Conservation (phyloP, 2,329 filamentous ascomycete species). For the Ophiostoma himal-ulmi region DNA sequence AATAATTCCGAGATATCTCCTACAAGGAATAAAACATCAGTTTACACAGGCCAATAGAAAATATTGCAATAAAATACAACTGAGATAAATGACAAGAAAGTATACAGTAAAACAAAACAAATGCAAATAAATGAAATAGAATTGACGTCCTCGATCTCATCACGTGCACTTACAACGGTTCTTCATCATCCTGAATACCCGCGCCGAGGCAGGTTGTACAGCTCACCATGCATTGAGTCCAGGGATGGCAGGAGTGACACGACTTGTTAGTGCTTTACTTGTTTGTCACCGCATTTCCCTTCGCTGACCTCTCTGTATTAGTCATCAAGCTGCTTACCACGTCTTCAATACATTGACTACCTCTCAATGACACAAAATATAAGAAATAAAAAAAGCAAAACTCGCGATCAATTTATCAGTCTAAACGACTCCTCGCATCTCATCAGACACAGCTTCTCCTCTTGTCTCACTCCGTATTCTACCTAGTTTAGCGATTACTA, state of each 20-base stretch:
- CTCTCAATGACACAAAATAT: not conserved
- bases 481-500: not conserved
- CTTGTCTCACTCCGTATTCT: not conserved
- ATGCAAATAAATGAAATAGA: not conserved
- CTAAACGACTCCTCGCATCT: not conserved
- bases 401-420: not conserved
- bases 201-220: slow-evolving; percentile 10
- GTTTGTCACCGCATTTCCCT: not conserved
- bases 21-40: not conserved
- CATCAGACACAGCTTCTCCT: not conserved
- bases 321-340: not conserved
- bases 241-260: not conserved
- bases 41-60: not conserved
- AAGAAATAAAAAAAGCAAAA: not conserved
- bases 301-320: not conserved
- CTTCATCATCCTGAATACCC: not conserved
- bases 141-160: not conserved
- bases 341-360: not conserved
- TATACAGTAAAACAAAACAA: not conserved
- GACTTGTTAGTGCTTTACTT: not conserved
- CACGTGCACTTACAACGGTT: not conserved
- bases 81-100: not conserved
- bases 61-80: not conserved
- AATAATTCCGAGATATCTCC: slow-evolving; percentile 10
- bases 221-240: slow-evolving; percentile 3